phyloP scores from a whole-genome alignment of 345 rosid species.

The Ceriops tagal region DNA sequence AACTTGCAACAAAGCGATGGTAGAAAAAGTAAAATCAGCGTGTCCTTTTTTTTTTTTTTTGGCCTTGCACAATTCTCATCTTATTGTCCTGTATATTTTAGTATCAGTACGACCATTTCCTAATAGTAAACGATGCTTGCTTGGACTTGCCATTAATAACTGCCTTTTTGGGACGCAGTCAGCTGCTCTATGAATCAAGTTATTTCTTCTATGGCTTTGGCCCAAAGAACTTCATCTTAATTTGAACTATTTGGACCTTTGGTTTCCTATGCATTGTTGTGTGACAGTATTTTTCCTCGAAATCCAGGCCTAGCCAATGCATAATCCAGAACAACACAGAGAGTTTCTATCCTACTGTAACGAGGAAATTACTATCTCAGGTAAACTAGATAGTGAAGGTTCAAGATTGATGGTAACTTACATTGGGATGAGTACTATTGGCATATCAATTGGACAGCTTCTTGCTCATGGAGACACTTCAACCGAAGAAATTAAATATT shows the following conservation, averaged over 20 bases:
- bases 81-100: too few relatives aligned
- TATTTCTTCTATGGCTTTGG: too few relatives aligned
- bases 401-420: conserved; percentile 31
- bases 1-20: too few relatives aligned
- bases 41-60: too few relatives aligned
- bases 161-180: too few relatives aligned
- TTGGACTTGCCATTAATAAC: too few relatives aligned
- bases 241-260: not conserved
- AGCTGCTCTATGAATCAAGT: too few relatives aligned
- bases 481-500: conserved; percentile 37
- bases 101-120: too few relatives aligned
- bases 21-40: too few relatives aligned
- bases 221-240: not conserved
- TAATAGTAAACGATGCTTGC: too few relatives aligned
- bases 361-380: conserved; percentile 22
- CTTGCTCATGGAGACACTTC: conserved; percentile 31
- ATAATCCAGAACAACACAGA: too few relatives aligned
- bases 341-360: not conserved
- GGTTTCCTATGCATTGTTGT: not conserved
- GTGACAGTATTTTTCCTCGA: not conserved
- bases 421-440: conserved; percentile 59
- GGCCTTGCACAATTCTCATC: too few relatives aligned
- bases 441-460: conserved; percentile 45
- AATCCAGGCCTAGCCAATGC: not conserved
- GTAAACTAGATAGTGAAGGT: conserved; percentile 26